Base-by-base conservation (phyloP, 202 grass and related monocot genomes). In the Musa balbisiana region DNA sequence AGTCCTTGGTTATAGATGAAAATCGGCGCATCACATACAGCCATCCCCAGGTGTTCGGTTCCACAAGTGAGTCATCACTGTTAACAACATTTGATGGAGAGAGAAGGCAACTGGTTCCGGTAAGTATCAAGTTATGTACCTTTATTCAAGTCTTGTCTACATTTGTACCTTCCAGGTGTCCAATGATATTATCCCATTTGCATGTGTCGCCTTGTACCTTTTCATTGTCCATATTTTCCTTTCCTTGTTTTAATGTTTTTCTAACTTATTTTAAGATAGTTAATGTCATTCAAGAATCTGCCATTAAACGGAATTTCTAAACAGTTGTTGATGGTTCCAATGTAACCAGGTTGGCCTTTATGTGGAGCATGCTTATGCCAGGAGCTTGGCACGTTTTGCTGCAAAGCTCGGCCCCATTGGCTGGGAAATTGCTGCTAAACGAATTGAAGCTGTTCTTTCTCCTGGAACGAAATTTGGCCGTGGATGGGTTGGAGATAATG, bases 311-410 rank as follows among this genome's bases (percentile, higher is more conserved):
- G 10, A n/a, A 2, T 50, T 73, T 83, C 3, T 19, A 29, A 43
- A 43, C 55, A 69, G 27, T 86, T 56, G 68, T 81, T 80, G 22
- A 81, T 15, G 25, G 62, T 79, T 9, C 73, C 79, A 79, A 77
- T 64, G 14, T 29, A 17, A 74, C 22, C 82, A 99, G 95, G 83
- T 99, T 69, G 89, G 95, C 49, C 80, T 88, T 83, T 87, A 89
- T 68, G 70, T 89, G 59, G 83, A 82, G 74, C 83, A 92, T 75
- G 77, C 87, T 12, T 99, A 90, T 64, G 67, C 88, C 23, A 55
- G 78, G 52, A 99, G 95, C 69, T 78, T 99, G 64, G 91, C 88
- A 62, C 87, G 87, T 63, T 99, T 90, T 88, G 89, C 91, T 73
- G 83, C 91, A 0, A 77, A 88, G 16, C 82, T 99, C 62, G 81